These are phyloP conservation scores for Ganoderma multipileum DNA, from an alignment of 1,284 basidiomycete species.

Conservation along the genomic window DNA sequence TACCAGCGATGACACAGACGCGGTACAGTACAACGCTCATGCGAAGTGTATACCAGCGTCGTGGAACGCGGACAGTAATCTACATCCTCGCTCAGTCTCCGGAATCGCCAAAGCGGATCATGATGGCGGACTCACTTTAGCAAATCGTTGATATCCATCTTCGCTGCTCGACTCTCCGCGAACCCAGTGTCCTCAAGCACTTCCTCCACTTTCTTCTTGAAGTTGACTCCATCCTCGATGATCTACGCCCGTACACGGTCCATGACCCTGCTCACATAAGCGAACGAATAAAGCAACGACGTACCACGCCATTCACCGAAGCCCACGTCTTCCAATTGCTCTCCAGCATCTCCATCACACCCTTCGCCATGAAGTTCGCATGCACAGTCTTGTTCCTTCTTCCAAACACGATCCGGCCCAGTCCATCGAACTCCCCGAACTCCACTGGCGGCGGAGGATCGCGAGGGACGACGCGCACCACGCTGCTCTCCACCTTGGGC, in stretches of 20 bases:
- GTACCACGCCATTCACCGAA: slow-evolving; percentile 78
- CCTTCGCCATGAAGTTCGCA: slow-evolving; percentile 91
- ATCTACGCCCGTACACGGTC: slow-evolving; percentile 52
- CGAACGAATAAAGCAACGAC: slow-evolving; percentile 28
- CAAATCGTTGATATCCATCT: slow-evolving; percentile 84
- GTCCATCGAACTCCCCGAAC: slow-evolving; percentile 98
- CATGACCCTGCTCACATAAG: background rate
- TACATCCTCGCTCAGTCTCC: slow-evolving; percentile 33
- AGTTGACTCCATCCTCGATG: slow-evolving; percentile 73
- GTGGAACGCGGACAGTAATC: slow-evolving; percentile 81
- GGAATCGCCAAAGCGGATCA: background rate
- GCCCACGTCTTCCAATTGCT: slow-evolving; percentile 96
- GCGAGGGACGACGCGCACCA: slow-evolving; percentile 90
- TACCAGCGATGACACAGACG: background rate
- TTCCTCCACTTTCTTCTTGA: slow-evolving; percentile 78
- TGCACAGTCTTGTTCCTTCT: slow-evolving; percentile 92
- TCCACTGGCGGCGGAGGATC: slow-evolving; percentile 96
- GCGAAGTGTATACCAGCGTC: slow-evolving; percentile 86
- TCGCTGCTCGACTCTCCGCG: slow-evolving; percentile 75
- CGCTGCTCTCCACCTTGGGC: slow-evolving; percentile 93
- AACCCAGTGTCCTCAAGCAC: slow-evolving; percentile 75
- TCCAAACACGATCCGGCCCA: slow-evolving; percentile 91
- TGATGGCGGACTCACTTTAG: slow-evolving; percentile 59
- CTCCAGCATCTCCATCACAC: slow-evolving; percentile 94
- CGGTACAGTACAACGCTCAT: slow-evolving; percentile 35